Evolutionary conservation across 1,284 basidiomycete species (phyloP).

Genomic region (Stereum hirsutum): DNA sequence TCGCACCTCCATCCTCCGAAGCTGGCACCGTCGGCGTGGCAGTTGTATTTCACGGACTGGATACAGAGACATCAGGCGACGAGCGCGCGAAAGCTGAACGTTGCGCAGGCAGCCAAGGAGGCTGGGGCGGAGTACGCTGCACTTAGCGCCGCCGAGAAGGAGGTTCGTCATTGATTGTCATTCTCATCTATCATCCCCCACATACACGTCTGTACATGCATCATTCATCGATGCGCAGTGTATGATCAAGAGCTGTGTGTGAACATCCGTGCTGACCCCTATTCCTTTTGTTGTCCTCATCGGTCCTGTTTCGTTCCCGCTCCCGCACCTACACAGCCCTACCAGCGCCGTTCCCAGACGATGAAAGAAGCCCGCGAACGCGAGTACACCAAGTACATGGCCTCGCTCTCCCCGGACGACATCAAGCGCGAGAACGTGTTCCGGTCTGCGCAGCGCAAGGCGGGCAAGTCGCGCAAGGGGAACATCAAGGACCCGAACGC

Average conservation of each 20-base stretch:
- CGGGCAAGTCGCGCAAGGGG: slow-evolving; percentile 87
- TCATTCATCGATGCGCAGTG: slow-evolving; percentile 3
- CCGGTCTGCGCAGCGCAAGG: slow-evolving; percentile 86
- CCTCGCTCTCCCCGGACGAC: slow-evolving; percentile 86
- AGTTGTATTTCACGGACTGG: slow-evolving; percentile 95
- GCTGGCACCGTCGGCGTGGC: slow-evolving; percentile 92
- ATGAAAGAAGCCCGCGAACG: slow-evolving; percentile 81
- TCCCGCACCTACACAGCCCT: slow-evolving; percentile 44
- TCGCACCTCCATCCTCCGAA: slow-evolving; percentile 81
- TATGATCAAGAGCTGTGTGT: neutral
- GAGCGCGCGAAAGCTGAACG: slow-evolving; percentile 80
- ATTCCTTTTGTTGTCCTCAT: no score
- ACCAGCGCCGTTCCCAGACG: slow-evolving; percentile 73
- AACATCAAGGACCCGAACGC: slow-evolving; percentile 97
- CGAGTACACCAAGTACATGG: slow-evolving; percentile 81
- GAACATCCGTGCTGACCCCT: no score
- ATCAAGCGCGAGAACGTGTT: slow-evolving; percentile 91
- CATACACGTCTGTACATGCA: slow-evolving; percentile 1
- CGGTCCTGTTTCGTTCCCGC: no score
- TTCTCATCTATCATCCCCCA: slow-evolving; percentile 10
- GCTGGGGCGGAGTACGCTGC: slow-evolving; percentile 86
- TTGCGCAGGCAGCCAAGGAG: slow-evolving; percentile 93
- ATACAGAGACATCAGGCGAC: slow-evolving; percentile 83
- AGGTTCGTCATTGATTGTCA: no score
- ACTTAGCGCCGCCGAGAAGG: slow-evolving; percentile 74